Conservation (phyloP, 169 alveolate genomes). For the Miamiensis avidus region DNA sequence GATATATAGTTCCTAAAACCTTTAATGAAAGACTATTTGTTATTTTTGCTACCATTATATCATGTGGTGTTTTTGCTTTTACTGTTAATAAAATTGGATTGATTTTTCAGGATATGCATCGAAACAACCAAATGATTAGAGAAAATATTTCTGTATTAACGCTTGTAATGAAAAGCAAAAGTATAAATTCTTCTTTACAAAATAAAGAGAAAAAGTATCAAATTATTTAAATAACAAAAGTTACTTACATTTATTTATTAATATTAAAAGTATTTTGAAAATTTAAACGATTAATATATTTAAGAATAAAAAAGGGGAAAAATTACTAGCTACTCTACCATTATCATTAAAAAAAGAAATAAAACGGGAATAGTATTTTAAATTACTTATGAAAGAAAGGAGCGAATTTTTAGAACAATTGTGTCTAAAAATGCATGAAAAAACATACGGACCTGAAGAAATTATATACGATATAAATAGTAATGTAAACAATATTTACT, state of each 20-base stretch:
- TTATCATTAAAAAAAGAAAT: too few relatives aligned
- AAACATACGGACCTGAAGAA: slow-evolving; percentile 60
- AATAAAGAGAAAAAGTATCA: slow-evolving; percentile 49
- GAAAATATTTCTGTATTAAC: slow-evolving; percentile 46
- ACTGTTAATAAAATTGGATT: slow-evolving; percentile 58
- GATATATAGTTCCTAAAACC: slow-evolving; percentile 67
- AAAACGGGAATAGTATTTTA: slow-evolving; percentile 39
- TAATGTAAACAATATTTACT: too few relatives aligned
- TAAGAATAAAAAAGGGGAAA: too few relatives aligned
- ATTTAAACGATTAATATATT: slow-evolving; percentile 54
- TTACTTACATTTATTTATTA: slow-evolving; percentile 37
- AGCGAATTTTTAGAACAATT: slow-evolving; percentile 20
- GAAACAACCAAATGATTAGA: slow-evolving; percentile 15
- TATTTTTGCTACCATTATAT: slow-evolving; percentile 47
- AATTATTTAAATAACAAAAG: slow-evolving; percentile 50
- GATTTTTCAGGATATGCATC: slow-evolving; percentile 41
- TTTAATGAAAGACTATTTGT: slow-evolving; percentile 48
- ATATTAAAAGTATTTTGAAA: slow-evolving; percentile 43
- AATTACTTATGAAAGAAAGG: slow-evolving; percentile 36
- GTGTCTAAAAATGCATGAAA: slow-evolving; percentile 33
- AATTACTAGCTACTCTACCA: too few relatives aligned
- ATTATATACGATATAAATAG: slow-evolving; percentile 37
- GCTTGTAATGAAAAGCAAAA: slow-evolving; percentile 36
- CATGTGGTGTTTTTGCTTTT: slow-evolving; percentile 65
- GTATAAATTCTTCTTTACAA: slow-evolving; percentile 43